Evolutionary conservation across 176 grass and related monocot species (phyloP).

Genomic region (Hyparrhenia diplandra): DNA sequence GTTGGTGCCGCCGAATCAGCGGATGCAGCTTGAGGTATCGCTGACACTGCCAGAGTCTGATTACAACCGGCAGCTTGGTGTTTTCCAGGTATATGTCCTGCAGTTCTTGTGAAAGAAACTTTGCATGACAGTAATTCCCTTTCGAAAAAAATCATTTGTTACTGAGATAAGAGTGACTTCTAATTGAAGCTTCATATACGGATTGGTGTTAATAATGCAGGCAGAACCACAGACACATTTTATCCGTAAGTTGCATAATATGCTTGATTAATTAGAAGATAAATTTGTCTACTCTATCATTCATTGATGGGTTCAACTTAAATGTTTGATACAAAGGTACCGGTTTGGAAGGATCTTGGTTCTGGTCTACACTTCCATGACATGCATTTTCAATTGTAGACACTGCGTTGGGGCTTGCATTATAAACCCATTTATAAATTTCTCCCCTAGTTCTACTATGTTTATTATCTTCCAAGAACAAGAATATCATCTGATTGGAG

Average conservation of each 20-base stretch:
- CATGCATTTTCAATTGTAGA: neutral
- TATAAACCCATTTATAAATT: neutral
- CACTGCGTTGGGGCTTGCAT: neutral
- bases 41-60: slow-evolving; percentile 83
- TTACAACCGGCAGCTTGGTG: slow-evolving; percentile 78
- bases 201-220: neutral
- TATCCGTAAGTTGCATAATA: neutral
- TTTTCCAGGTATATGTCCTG: slow-evolving; percentile 75
- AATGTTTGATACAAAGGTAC: neutral
- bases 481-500: neutral
- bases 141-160: neutral
- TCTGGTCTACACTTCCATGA: neutral
- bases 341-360: neutral
- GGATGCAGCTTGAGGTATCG: slow-evolving; percentile 58
- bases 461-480: neutral
- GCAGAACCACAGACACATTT: neutral
- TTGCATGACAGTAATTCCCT: neutral
- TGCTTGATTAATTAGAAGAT: neutral
- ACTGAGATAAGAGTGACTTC: neutral
- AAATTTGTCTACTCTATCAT: neutral
- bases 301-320: neutral
- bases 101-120: slow-evolving; percentile 8
- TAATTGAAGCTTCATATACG: neutral
- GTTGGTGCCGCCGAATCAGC: slow-evolving; percentile 64
- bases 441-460: neutral